Conservation (phyloP, 345 rosid species). For the Angophora floribunda region DNA sequence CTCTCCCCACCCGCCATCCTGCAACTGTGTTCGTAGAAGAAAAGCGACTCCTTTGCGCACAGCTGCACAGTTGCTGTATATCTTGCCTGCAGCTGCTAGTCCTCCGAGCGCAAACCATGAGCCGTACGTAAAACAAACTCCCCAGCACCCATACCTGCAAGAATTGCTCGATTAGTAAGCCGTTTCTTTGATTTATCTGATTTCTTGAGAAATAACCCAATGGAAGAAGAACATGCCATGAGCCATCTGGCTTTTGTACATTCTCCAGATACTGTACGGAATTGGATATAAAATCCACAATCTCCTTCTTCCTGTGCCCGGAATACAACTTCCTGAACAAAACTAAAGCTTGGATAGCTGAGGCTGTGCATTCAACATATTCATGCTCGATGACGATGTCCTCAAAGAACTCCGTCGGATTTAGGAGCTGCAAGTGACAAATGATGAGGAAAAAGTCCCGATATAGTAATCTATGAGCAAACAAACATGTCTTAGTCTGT, state of each 20-base stretch:
- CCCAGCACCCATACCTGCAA: slow-evolving; percentile 45
- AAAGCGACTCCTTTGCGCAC: slow-evolving; percentile 33
- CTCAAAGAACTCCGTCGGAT: slow-evolving; percentile 45
- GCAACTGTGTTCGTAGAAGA: slow-evolving; percentile 22
- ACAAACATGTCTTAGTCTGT: background rate
- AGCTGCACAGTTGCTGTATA: slow-evolving; percentile 11
- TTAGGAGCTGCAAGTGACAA: slow-evolving; percentile 26
- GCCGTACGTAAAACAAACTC: slow-evolving; percentile 41
- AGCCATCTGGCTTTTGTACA: slow-evolving; percentile 41
- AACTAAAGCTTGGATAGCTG: slow-evolving; percentile 24
- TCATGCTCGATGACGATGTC: slow-evolving; percentile 33
- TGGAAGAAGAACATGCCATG: slow-evolving; percentile 19
- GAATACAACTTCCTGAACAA: slow-evolving; percentile 37
- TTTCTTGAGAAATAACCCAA: background rate
- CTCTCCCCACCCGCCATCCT: slow-evolving; percentile 54
- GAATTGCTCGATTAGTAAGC: background rate
- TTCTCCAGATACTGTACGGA: slow-evolving; percentile 18
- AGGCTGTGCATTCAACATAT: slow-evolving; percentile 41
- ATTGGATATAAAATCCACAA: slow-evolving; percentile 26
- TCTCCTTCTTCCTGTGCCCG: slow-evolving; percentile 27
- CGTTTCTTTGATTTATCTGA: background rate
- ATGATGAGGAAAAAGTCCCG: background rate
- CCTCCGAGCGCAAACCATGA: slow-evolving; percentile 38
- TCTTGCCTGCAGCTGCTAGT: slow-evolving; percentile 35
- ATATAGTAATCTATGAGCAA: background rate